Base-by-base conservation (phyloP, 2,329 filamentous ascomycete genomes). In the Verticillium tricorpus region DNA sequence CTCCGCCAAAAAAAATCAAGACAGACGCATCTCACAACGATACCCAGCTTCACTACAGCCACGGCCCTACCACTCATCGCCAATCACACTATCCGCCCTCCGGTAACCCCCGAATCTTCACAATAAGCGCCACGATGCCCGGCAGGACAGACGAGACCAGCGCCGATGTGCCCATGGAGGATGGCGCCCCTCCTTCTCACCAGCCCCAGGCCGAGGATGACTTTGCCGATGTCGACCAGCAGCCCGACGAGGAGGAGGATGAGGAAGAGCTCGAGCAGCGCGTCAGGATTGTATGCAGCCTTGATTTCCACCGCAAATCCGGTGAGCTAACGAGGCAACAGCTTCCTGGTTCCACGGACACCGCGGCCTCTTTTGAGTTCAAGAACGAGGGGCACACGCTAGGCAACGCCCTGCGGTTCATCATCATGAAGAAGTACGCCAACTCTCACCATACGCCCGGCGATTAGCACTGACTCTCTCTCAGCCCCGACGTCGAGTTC, bases 361-460 rank as follows among this genome's bases (percentile, higher is more conserved):
- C 90, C 9, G 93, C 93, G 5, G 95, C 95, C 34, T 97, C 93
- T 17, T 99, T 98, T 73, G 92, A 98, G 74, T 96, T 99, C 70
- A 87, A 91, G 63, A 89, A 92, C 56, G 95, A 99, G 79, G 93
- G 96, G 54, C 95, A 99, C 77, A 99, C 95, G 0, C 81, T 99
- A 59, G 95, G 95, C 32, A 99, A 99, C 76, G 92, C 93, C 11
- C 79, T 99, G 69, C 86, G 95, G 71, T 98, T 93, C 74, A 90
- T 97, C 66, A 96, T 99, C 71, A 97, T 97, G 91, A 98, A 98
- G 79, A 99, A 99, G 94, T 97, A 60, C 5, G 60, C 28, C 32
- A 28, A 9, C 11, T 35, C 25, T 11, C 8, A 19, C 15, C 4
- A 8, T 35, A 12, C 12, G 28, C 11, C 1, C 31, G 14, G 35